phyloP scores from a whole-genome alignment of 352 stramenopile genomes.

The Phytophthora pistaciae region DNA sequence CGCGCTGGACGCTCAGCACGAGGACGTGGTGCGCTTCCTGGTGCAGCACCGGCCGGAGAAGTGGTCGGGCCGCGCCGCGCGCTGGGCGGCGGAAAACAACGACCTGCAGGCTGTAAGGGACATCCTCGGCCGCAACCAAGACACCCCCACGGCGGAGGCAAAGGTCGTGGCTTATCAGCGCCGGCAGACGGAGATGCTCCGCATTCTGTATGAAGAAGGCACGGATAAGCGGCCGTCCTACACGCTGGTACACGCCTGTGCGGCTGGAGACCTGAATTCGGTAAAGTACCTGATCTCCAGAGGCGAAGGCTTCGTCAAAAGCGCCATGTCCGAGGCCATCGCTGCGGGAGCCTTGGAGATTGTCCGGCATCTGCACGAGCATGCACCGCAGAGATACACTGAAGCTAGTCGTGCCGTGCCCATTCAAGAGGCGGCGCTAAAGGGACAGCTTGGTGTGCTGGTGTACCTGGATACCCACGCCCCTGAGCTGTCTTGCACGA shows the following conservation, averaged over 20 bases:
- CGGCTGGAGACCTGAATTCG: conserved; percentile 56
- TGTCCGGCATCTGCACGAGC: conserved; percentile 58
- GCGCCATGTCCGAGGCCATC: conserved; percentile 60
- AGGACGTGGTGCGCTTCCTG: conserved; percentile 55
- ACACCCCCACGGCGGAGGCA: conserved; percentile 45
- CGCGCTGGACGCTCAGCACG: conserved; percentile 44
- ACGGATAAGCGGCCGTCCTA: conserved; percentile 46
- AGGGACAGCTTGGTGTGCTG: conserved; percentile 43
- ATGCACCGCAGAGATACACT: conserved; percentile 50
- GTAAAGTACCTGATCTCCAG: conserved; percentile 53
- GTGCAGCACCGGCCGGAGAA: conserved; percentile 52
- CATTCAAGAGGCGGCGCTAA: conserved; percentile 42
- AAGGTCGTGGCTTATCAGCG: conserved; percentile 57
- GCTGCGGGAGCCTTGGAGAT: conserved; percentile 51
- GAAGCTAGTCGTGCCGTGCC: conserved; percentile 55
- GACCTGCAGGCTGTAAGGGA: conserved; percentile 41
- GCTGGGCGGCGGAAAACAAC: conserved; percentile 50
- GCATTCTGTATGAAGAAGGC: conserved; percentile 62
- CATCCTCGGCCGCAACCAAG: conserved; percentile 45
- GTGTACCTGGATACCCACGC: conserved; percentile 42
- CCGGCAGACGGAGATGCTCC: conserved; percentile 56
- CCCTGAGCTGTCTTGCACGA: conserved; percentile 35
- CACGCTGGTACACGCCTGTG: conserved; percentile 52
- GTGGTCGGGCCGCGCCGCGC: conserved; percentile 45
- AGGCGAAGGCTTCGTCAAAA: conserved; percentile 65